These are phyloP conservation scores for Gaeumannomyces tritici DNA, from an alignment of 2,329 filamentous ascomycete species.

Conservation along the genomic window DNA sequence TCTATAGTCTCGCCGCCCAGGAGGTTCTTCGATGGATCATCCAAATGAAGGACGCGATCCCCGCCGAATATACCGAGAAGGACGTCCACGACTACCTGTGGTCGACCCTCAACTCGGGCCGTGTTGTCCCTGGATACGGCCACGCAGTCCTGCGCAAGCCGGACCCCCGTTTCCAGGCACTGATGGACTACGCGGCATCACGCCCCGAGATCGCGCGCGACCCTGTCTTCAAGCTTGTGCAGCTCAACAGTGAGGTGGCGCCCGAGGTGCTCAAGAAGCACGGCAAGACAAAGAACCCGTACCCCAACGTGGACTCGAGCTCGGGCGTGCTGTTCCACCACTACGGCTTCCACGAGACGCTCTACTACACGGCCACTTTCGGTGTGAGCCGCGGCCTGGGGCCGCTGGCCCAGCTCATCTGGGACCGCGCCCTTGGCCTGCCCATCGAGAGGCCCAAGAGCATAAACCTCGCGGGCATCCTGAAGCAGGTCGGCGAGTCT, in stretches of 20 bases:
- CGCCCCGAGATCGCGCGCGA: conserved; percentile 78
- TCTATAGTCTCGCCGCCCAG: conserved; percentile 71
- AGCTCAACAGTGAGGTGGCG: conserved; percentile 86
- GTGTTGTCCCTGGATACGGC: conserved; percentile 90
- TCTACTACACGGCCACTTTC: conserved; percentile 80
- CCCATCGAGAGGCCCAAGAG: conserved; percentile 98
- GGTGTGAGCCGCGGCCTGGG: conserved; percentile 66
- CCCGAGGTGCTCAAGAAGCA: conserved; percentile 87
- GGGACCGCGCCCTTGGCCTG: conserved; percentile 87
- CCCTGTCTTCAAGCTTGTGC: conserved; percentile 88
- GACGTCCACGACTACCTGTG: conserved; percentile 88
- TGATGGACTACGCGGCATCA: conserved; percentile 88
- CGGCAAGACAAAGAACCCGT: conserved; percentile 97
- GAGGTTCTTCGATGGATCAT: conserved; percentile 96
- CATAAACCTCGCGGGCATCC: conserved; percentile 80
- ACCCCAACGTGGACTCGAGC: conserved; percentile 90
- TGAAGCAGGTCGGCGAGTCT: conserved; percentile 50
- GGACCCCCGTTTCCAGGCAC: conserved; percentile 88
- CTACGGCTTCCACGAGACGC: conserved; percentile 93
- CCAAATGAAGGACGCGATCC: conserved; percentile 87
- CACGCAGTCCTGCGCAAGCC: conserved; percentile 95
- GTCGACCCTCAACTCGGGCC: conserved; percentile 85
- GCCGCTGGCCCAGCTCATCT: conserved; percentile 87
- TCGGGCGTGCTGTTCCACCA: conserved; percentile 96
- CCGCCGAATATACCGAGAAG: conserved; percentile 63